Base-by-base conservation (phyloP, 129 eudicot species). In the Centrapalus pauciflorus region DNA sequence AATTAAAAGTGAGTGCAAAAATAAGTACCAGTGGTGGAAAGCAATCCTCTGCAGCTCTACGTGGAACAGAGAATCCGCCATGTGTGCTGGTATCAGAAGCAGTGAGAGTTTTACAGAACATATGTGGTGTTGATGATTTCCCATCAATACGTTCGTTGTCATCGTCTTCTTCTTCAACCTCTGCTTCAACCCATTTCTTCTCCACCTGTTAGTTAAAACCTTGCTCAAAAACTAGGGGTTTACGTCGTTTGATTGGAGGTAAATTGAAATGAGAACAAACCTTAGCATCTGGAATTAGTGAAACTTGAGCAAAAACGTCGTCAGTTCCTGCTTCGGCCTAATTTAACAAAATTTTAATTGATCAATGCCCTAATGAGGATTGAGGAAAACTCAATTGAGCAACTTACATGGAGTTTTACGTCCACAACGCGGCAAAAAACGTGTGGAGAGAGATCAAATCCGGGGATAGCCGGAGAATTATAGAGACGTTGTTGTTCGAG, bases 51-150 rank as follows among this genome's bases (percentile, higher is more conserved):
- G 97, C 97, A 52, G 97, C 97, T 13, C 97, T 80, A 29, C 97
- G 96, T 66, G 97, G 97, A 26, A 90, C 97, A 34, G 97, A 90
- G 78, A 90, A 90, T 13, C 97, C 97, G 26, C 97, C 97, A 67
- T 90, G 97, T 12, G 94, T 90, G 73, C 97, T 90, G 2, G 96
- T 90, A 67, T 90, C 97, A 0, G 97, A 90, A 26, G 97, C 97
- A n/a, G 97, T 90, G 49, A 90, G 87, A 23, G 97, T 90, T 71
- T 90, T 90, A 79, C 97, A 90, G 70, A 90, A 90, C 97, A 90
- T 90, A 69, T 90, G 97, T 5, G 97, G 97, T 43, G 90, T 90
- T 32, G 81, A 75, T 16, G 86, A 24, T 69, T 81, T 87, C n/a
- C 43, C 84, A 30, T 65, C 75, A 50, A 64, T 60, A 66, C 81